Evolutionary conservation across 2,329 filamentous ascomycete species (phyloP).

Genomic region (Hansfordia pulvinata): DNA sequence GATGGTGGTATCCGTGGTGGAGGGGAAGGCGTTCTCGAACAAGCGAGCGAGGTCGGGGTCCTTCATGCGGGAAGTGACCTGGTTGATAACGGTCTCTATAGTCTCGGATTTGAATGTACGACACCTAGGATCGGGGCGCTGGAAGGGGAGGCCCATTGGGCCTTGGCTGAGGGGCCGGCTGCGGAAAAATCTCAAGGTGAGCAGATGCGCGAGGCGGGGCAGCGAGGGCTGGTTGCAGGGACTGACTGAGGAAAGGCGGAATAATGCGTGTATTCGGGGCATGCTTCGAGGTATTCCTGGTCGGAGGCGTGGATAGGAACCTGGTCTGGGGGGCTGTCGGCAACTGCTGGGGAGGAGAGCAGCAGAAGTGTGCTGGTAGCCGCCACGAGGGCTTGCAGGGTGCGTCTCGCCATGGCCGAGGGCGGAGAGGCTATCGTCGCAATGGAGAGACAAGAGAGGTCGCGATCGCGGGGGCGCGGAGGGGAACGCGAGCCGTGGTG

Average conservation of each 20-base stretch:
- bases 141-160: slow-evolving; percentile 67
- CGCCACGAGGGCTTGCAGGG: no score
- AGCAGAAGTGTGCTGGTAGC: no score
- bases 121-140: slow-evolving; percentile 68
- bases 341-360: no score
- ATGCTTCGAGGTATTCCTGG: slow-evolving; percentile 28
- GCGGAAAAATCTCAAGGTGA: background rate
- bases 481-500: no score
- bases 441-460: no score
- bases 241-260: slow-evolving; percentile 44
- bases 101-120: slow-evolving; percentile 79
- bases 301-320: slow-evolving; percentile 14
- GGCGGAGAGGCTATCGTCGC: no score
- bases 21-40: slow-evolving; percentile 93
- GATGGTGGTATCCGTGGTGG: slow-evolving; percentile 80
- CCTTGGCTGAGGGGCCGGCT: slow-evolving; percentile 73
- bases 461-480: no score
- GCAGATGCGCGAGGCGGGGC: no score
- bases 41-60: slow-evolving; percentile 81
- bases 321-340: slow-evolving; percentile 17
- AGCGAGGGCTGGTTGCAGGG: background rate
- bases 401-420: no score
- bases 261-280: slow-evolving; percentile 52
- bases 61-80: slow-evolving; percentile 66
- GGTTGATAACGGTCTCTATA: slow-evolving; percentile 77